Conservation (phyloP, 1,139 yeast species). For the Zygoascus hellenicus region DNA sequence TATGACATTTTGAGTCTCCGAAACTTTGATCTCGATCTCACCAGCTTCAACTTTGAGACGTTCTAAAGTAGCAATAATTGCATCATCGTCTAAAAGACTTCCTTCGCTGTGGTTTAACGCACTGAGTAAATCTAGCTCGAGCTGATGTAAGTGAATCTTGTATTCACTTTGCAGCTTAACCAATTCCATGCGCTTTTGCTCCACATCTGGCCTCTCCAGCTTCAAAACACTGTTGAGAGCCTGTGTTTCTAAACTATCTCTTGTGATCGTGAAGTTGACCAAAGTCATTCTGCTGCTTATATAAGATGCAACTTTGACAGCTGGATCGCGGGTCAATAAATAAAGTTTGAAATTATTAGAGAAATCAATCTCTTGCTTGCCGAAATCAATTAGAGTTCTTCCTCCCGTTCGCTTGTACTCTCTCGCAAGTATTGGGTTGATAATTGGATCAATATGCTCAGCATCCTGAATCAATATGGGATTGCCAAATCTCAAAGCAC, state of each 20-base stretch:
- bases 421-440: slow-evolving; percentile 54
- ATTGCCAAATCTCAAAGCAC: slow-evolving; percentile 81
- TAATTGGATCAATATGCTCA: slow-evolving; percentile 70
- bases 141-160: slow-evolving; percentile 44
- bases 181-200: slow-evolving; percentile 49
- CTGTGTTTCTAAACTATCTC: slow-evolving; percentile 58
- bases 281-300: slow-evolving; percentile 56
- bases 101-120: slow-evolving; percentile 56
- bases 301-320: slow-evolving; percentile 45
- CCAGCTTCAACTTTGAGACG: slow-evolving; percentile 56
- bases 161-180: slow-evolving; percentile 56
- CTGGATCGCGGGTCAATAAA: slow-evolving; percentile 57
- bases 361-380: slow-evolving; percentile 59
- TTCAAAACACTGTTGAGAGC: slow-evolving; percentile 54
- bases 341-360: slow-evolving; percentile 58
- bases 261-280: slow-evolving; percentile 68
- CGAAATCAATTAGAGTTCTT: slow-evolving; percentile 54
- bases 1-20: slow-evolving; percentile 52
- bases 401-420: slow-evolving; percentile 70
- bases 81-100: slow-evolving; percentile 62
- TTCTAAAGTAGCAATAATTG: slow-evolving; percentile 56
- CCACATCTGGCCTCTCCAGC: slow-evolving; percentile 61
- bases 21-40: slow-evolving; percentile 49
- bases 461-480: slow-evolving; percentile 67
- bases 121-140: slow-evolving; percentile 59